phyloP scores from a whole-genome alignment of 305 asterid species.

The Striga hermonthica region DNA sequence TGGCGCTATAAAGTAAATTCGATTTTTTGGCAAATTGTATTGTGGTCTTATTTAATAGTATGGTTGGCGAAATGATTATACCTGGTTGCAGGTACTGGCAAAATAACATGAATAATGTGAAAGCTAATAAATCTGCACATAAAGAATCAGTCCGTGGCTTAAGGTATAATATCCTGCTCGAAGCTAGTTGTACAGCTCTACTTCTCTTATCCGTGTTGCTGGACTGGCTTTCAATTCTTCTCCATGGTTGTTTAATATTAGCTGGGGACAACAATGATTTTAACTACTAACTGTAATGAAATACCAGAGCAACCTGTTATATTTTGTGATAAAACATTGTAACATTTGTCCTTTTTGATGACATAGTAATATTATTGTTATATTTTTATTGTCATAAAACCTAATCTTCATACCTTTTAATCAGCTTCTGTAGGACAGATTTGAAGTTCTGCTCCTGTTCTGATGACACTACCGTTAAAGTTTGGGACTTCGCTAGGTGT shows the following conservation, averaged over 20 bases:
- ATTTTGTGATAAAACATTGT: neutral
- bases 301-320: slow-evolving; percentile 19
- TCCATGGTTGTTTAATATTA: slow-evolving; percentile 5
- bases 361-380: slow-evolving; percentile 6
- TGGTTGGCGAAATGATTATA: slow-evolving; percentile 31
- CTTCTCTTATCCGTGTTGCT: slow-evolving; percentile 18
- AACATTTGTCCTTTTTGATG: slow-evolving; percentile 4
- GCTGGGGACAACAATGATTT: slow-evolving; percentile 9
- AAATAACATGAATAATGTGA: slow-evolving; percentile 95
- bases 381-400: slow-evolving; percentile 12
- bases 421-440: slow-evolving; percentile 97
- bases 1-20: slow-evolving; percentile 83
- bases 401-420: slow-evolving; percentile 32
- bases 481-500: slow-evolving; percentile 99
- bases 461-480: slow-evolving; percentile 95
- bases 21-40: slow-evolving; percentile 23
- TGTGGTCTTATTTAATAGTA: slow-evolving; percentile 18
- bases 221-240: slow-evolving; percentile 13
- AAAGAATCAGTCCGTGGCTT: slow-evolving; percentile 96
- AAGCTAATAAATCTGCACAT: slow-evolving; percentile 96
- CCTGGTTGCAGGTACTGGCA: slow-evolving; percentile 90
- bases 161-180: slow-evolving; percentile 51
- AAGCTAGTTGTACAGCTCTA: slow-evolving; percentile 24
- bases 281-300: slow-evolving; percentile 9
- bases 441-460: slow-evolving; percentile 99